Evolutionary conservation across 805 yeast genomes (phyloP).

Genomic region (Yamadazyma tumulicola): DNA sequence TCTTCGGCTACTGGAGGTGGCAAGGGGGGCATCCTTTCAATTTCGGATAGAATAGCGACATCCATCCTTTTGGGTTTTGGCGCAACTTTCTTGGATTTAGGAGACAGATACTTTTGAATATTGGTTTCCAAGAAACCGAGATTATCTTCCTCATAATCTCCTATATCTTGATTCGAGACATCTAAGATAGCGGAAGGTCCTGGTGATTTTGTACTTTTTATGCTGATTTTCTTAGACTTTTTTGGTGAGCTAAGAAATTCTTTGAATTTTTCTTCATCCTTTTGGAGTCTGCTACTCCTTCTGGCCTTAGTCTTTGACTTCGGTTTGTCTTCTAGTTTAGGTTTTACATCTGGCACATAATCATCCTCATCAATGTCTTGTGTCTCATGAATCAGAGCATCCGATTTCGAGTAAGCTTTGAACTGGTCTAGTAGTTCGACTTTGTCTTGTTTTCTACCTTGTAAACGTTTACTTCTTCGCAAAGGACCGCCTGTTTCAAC

Average conservation of each 20-base stretch:
- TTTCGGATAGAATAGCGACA: slow-evolving; percentile 1
- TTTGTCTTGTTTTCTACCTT: background rate
- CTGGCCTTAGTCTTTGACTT: no score
- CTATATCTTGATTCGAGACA: slow-evolving; percentile 27
- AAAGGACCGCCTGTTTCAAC: background rate
- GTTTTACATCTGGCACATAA: no score
- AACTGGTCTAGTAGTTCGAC: slow-evolving; percentile 1
- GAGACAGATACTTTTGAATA: background rate
- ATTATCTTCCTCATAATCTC: slow-evolving; percentile 34
- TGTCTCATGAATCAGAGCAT: no score
- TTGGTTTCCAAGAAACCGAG: slow-evolving; percentile 22
- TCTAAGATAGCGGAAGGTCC: slow-evolving; percentile 19
- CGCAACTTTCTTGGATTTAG: background rate
- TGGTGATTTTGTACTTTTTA: slow-evolving; percentile 3
- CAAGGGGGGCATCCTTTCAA: background rate
- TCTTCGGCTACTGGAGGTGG: background rate
- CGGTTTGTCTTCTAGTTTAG: no score
- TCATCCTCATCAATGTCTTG: no score
- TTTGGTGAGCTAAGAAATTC: no score
- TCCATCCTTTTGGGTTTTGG: slow-evolving; percentile 4
- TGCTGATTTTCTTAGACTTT: slow-evolving; percentile 19
- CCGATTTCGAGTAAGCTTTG: background rate
- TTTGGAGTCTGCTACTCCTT: no score
- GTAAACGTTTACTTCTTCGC: slow-evolving; percentile 5
- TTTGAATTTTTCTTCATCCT: no score